Conservation (phyloP, 345 rosid genomes). For the Eucalyptus sp. region DNA sequence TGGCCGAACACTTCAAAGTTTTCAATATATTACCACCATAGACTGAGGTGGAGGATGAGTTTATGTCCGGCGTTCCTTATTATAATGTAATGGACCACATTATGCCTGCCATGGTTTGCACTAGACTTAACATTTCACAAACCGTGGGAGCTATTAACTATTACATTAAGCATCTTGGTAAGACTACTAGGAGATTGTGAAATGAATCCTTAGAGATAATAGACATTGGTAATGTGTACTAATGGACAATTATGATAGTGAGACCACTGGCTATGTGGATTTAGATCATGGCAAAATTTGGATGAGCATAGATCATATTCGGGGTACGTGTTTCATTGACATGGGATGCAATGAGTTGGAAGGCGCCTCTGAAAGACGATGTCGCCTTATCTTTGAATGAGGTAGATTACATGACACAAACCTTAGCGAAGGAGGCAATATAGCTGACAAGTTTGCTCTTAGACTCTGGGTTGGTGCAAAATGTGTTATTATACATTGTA, state of each 20-base stretch:
- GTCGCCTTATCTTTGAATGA: neutral
- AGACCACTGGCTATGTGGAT: neutral
- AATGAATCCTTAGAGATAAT: neutral
- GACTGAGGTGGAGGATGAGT: neutral
- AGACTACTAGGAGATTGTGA: neutral
- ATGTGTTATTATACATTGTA: neutral
- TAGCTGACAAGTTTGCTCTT: neutral
- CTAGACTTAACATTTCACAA: neutral
- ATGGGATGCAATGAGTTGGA: neutral
- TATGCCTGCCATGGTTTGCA: neutral
- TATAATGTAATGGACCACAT: neutral
- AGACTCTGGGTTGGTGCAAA: neutral
- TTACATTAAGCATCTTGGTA: neutral
- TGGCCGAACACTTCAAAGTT: neutral
- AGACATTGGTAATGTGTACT: no score
- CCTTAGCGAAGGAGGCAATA: neutral
- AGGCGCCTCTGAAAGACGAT: neutral
- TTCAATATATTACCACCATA: no score
- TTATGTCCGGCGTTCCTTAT: neutral
- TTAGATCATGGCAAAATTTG: fast-evolving
- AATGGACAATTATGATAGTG: neutral
- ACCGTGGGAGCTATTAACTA: neutral
- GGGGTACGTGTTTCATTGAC: neutral
- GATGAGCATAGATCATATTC: neutral
- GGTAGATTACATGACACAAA: neutral